Evolutionary conservation across 2,329 filamentous ascomycete species (phyloP), one percentile per base, ranked within the genome.

Genomic region (Nothopassalora personata): DNA sequence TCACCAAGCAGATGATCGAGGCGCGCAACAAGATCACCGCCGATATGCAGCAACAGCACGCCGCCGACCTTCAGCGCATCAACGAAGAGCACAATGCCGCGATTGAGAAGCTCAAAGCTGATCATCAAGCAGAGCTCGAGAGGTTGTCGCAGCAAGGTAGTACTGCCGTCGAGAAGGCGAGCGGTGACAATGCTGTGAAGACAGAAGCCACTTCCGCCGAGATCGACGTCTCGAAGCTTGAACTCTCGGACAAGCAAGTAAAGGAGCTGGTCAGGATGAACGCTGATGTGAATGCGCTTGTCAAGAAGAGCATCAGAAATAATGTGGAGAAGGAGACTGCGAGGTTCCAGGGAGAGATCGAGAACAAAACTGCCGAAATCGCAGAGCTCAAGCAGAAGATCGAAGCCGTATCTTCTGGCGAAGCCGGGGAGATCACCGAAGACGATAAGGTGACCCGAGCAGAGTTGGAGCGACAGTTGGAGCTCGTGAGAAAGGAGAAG

Each of bases 1-100:
- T 90, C 53, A 87, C 86, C 67, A 86, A 84, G 70, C 90, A 88
- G 70, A 79, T 96, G 15, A 74, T 71, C 8, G 83, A 86, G 53
- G 74, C 61, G 19, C 64, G 65, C 28, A 67, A 67, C 19, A 67
- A 67, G 60, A 58, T 66, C 19, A 66, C 79, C 10, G 79, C 76
- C 61, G 68, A 72, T 48, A 64, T 68, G 9, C 63, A 68, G 23
- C 58, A 73, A 56, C 71, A 77, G 57, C 77, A 83, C 55, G 75
- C 79, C 51, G 74, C 78, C 55, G 79, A 80, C 61, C 64, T 82
- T 7, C 77, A 81, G 64, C 76, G 75, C 50, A 66, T 83, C 18
- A 78, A 74, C 53, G 67, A 73, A 19, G 74, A 75, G 55, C 79
- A 82, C 62, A 73, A 77, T 49, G 72, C 78, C 60, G 77, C 77